A percentile compares a stretch with the other conserved stretches of the same genome.
These are phyloP conservation scores for Entelexis sorbosivorans DNA, from an alignment of 1,139 yeast species.

Conservation along the genomic window DNA sequence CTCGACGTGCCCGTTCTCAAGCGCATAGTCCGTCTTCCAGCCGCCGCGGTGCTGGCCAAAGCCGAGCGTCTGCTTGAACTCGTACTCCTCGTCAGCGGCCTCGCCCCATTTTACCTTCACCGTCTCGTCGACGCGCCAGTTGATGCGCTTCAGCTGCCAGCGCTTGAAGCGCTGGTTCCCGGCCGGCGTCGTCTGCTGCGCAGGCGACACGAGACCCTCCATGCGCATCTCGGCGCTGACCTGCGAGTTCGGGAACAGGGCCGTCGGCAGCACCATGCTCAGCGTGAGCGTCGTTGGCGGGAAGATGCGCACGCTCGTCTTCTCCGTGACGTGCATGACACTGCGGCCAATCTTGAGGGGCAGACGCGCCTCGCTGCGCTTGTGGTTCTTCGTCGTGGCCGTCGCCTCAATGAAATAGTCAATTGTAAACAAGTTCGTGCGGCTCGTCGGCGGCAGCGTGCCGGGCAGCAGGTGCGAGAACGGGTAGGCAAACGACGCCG, in stretches of 20 bases:
- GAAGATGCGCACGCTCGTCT: constrained; percentile 77
- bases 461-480: constrained; percentile 91
- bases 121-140: constrained; percentile 85
- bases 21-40: constrained; percentile 82
- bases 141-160: constrained; percentile 86
- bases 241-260: constrained; percentile 74
- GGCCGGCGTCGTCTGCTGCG: constrained; percentile 16
- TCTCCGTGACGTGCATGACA: constrained; percentile 68
- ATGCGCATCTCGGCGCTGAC: constrained; percentile 73
- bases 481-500: constrained; percentile 78
- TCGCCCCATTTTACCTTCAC: constrained; percentile 37
- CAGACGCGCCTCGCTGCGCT: constrained; percentile 37
- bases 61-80: constrained; percentile 35
- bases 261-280: constrained; percentile 76
- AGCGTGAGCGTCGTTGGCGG: constrained; percentile 93
- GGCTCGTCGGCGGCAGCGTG: constrained; percentile 69
- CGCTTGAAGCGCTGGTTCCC: constrained; percentile 38
- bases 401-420: constrained; percentile 62
- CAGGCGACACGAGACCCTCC: constrained; percentile 53
- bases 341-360: constrained; percentile 74
- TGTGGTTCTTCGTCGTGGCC: constrained; percentile 33
- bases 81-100: constrained; percentile 17
- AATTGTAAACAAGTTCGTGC: constrained; percentile 45
- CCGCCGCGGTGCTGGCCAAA: constrained; percentile 78
- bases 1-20: constrained; percentile 62